Evolutionary conservation across 2,329 filamentous ascomycete species (phyloP).

Genomic region (Leptographium radiaticola): DNA sequence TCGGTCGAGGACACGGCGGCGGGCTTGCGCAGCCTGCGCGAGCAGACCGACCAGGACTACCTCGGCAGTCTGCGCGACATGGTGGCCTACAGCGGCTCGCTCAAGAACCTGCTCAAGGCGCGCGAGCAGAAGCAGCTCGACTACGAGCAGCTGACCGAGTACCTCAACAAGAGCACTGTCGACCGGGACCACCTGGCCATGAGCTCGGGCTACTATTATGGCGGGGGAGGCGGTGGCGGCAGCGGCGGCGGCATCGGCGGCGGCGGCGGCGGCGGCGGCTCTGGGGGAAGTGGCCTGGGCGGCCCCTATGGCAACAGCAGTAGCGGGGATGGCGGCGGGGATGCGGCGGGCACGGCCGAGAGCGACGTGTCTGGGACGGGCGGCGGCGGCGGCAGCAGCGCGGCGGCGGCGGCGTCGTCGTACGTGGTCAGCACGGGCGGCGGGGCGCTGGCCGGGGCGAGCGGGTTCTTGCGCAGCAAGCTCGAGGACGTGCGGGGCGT

Average conservation of each 20-base stretch:
- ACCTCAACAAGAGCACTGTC: conserved; percentile 77
- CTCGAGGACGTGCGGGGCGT: conserved; percentile 95
- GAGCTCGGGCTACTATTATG: conserved; percentile 37
- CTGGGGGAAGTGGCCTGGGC: neutral
- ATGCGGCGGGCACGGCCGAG: conserved; percentile 10
- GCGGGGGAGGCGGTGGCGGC: conserved; percentile 12
- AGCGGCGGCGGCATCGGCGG: conserved; percentile 10
- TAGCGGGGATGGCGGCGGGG: neutral
- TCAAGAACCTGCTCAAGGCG: conserved; percentile 80
- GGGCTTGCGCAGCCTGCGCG: conserved; percentile 68
- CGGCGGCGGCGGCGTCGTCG: conserved; percentile 14
- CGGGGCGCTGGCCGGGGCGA: conserved; percentile 53
- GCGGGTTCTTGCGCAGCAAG: conserved; percentile 80
- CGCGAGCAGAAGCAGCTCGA: conserved; percentile 97
- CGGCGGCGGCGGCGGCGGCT: neutral
- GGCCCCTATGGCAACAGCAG: neutral
- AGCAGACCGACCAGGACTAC: conserved; percentile 92
- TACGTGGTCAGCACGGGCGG: conserved; percentile 7
- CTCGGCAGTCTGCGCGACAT: conserved; percentile 86
- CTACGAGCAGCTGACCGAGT: conserved; percentile 90
- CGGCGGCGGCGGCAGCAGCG: conserved; percentile 16
- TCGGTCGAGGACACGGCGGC: conserved; percentile 73
- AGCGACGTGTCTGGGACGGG: conserved; percentile 11
- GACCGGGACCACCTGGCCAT: conserved; percentile 66
- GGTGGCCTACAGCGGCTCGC: conserved; percentile 80